Conservation (phyloP, 352 stramenopile genomes). For the Thalassiosira mediterranea region DNA sequence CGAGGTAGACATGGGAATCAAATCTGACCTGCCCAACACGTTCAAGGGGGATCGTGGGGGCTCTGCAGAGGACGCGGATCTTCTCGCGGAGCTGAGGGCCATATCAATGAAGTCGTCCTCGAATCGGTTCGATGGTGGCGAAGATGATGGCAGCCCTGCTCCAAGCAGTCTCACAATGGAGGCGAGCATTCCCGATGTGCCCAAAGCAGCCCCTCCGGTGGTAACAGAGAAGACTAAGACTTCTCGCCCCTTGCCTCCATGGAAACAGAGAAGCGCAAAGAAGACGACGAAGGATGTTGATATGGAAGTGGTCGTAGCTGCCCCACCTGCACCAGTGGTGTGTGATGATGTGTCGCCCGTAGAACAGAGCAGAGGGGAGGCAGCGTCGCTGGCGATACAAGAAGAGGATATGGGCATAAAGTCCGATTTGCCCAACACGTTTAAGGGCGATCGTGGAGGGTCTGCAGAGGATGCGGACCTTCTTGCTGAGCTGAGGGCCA, state of each 20-base stretch:
- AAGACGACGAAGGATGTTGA: neutral
- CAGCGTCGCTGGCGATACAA: neutral
- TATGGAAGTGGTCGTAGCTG: constrained; percentile 22
- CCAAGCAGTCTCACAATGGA: neutral
- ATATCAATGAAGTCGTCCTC: constrained; percentile 56
- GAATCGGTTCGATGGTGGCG: constrained; percentile 37
- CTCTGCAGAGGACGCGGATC: constrained; percentile 36
- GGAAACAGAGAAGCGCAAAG: constrained; percentile 4
- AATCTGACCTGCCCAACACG: constrained; percentile 33
- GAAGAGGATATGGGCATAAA: constrained; percentile 22
- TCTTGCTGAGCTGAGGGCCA: constrained; percentile 54
- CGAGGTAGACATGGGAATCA: constrained; percentile 10
- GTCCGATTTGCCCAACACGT: constrained; percentile 47
- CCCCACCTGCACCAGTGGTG: neutral
- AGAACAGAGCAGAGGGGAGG: too few species aligned
- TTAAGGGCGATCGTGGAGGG: constrained; percentile 58
- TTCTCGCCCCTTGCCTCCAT: neutral
- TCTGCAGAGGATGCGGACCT: constrained; percentile 65
- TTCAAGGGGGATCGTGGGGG: constrained; percentile 51
- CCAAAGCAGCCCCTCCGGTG: too few species aligned
- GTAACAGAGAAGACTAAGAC: neutral
- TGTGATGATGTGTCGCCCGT: too few species aligned
- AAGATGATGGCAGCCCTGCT: constrained; percentile 11
- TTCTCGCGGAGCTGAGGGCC: constrained; percentile 58
- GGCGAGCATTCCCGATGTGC: neutral